Base-by-base conservation (phyloP, 805 yeast species). In the Ogataea thermomethanolica region DNA sequence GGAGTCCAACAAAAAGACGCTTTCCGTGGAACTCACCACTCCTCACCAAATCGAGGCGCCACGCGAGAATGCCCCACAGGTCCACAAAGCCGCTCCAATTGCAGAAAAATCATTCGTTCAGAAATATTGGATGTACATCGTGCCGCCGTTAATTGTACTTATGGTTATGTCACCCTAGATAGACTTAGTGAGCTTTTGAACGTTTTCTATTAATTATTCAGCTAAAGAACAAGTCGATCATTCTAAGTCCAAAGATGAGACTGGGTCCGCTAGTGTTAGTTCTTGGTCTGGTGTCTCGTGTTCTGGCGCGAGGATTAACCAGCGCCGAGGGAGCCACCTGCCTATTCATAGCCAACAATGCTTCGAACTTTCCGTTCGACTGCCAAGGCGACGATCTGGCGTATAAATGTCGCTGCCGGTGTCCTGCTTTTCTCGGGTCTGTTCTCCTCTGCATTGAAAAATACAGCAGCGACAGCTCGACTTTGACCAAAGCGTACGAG, bases 91-190 rank as follows among this genome's bases (percentile, higher is more conserved):
- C 22, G 26, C 41, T 5, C 37, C 30, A 12, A 44, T 35, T 4
- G 51, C 41, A 2, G 62, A 62, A 24, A 59, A 64, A 37, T 70
- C 80, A 5, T 78, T 77, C 59, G 61, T 79, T 12, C 83, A 78
- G 54, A 72, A 73, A 55, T 73, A 79, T 59, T 79, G 84, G 84
- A 66, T 76, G 69, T 78, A 74, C 56, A 62, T 79, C 20, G 76
- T 76, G 7, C 76, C 79, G 2, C 75, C 76, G 10, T 45, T 74
- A 15, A 35, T 77, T 8, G 44, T 75, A 27, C 40, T 71, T 41
- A 43, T 65, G 49, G 14, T 69, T 14, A 32, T 49, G 37, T 46
- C 48, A 7, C 56, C 54, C 15, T 49, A 49, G 20, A 39, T 41
- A 39, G 34, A 7, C 21, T 12, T 15, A 17, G 20, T 17, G 20